Percentiles rank a stretch among this genome's conserved stretches.
phyloP scores from a whole-genome alignment of 1,284 basidiomycete genomes.

The Malassezia equina region DNA sequence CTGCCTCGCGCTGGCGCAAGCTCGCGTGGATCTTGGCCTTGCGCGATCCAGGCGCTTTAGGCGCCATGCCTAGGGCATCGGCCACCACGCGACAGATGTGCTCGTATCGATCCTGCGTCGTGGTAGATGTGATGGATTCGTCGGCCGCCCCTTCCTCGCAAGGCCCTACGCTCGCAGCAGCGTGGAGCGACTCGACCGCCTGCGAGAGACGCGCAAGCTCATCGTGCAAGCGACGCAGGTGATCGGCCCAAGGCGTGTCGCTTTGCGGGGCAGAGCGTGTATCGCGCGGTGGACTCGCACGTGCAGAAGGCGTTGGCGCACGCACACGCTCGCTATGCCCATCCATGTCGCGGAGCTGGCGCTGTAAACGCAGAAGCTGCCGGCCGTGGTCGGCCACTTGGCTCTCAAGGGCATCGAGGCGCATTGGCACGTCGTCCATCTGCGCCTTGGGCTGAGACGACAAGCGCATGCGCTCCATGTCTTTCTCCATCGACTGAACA shows the following conservation, averaged over 20 bases:
- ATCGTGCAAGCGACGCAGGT: constrained; percentile 4
- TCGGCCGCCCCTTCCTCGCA: background rate
- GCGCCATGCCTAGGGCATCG: constrained; percentile 9
- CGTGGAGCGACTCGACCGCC: background rate
- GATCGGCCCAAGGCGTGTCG: background rate
- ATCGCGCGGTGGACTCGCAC: background rate
- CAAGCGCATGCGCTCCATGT: background rate
- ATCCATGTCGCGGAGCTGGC: background rate
- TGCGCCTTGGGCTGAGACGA: background rate
- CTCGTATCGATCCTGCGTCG: constrained; percentile 16
- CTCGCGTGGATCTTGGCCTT: constrained; percentile 5
- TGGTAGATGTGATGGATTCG: background rate
- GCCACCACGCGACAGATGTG: constrained; percentile 14
- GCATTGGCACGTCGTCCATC: background rate
- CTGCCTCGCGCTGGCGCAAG: constrained; percentile 13
- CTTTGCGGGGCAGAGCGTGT: background rate
- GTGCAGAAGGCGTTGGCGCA: background rate
- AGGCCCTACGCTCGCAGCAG: background rate
- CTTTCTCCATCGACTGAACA: constrained; percentile 9
- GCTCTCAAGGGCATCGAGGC: constrained; percentile 2
- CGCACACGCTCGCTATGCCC: background rate
- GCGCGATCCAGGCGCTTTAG: constrained; percentile 1
- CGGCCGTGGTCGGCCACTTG: constrained; percentile 1
- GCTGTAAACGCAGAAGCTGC: background rate
- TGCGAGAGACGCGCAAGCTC: constrained; percentile 12